phyloP scores from a whole-genome alignment of 2,329 filamentous ascomycete species.

The Xylaria sp. region DNA sequence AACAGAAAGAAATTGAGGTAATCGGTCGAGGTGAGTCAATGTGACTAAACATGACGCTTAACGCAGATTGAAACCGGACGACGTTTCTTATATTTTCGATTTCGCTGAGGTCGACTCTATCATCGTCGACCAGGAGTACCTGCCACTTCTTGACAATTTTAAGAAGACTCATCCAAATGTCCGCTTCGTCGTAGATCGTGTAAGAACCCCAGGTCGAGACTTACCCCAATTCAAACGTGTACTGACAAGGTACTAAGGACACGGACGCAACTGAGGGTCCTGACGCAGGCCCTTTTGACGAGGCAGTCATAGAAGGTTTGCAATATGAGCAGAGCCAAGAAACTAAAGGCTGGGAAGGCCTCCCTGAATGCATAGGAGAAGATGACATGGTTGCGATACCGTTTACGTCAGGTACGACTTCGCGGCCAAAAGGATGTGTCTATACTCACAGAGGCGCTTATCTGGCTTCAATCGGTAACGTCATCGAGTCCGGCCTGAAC shows the following conservation, averaged over 20 bases:
- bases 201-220: conserved; percentile 37
- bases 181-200: conserved; percentile 75
- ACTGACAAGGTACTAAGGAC: conserved; percentile 56
- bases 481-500: conserved; percentile 88
- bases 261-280: conserved; percentile 78
- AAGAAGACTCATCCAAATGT: conserved; percentile 64
- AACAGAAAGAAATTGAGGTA: background rate
- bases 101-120: conserved; percentile 87
- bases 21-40: background rate
- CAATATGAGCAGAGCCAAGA: conserved; percentile 71
- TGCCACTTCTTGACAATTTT: conserved; percentile 71
- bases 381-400: conserved; percentile 84
- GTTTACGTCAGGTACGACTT: conserved; percentile 94
- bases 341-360: conserved; percentile 74
- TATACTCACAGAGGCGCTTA: conserved; percentile 90
- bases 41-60: conserved; percentile 4
- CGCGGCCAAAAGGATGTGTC: conserved; percentile 88
- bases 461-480: conserved; percentile 80
- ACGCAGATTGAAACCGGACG: conserved; percentile 59
- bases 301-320: conserved; percentile 81
- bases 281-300: conserved; percentile 79
- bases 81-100: conserved; percentile 88
- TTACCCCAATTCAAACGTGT: background rate
- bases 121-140: conserved; percentile 84
- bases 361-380: conserved; percentile 75